Evolutionary conservation across 2,329 filamentous ascomycete genomes (phyloP).

Genomic region (Phialocephala subalpina): DNA sequence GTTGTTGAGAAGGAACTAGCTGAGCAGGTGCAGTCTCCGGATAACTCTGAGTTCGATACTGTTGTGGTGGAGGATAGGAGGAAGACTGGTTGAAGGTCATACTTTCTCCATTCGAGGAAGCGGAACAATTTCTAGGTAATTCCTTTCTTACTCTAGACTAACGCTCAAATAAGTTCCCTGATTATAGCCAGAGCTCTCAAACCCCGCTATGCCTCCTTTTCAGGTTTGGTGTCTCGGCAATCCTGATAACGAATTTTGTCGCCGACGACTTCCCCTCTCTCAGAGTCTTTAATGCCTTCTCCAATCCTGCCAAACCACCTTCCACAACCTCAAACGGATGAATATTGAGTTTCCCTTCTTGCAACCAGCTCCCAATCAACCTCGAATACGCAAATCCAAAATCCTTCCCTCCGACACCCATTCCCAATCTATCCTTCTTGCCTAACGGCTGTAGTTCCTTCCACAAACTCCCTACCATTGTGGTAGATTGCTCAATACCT

Average conservation of each 20-base stretch:
- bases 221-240: background rate
- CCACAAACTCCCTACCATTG: background rate
- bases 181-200: no score
- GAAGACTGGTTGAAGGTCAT: no score
- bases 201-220: no score
- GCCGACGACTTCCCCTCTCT: background rate
- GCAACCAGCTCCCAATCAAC: background rate
- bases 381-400: background rate
- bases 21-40: no score
- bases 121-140: no score
- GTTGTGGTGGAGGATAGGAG: no score
- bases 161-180: no score
- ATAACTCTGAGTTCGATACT: no score
- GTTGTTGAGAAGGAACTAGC: no score
- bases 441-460: background rate
- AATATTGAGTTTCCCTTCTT: background rate
- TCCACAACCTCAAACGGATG: background rate
- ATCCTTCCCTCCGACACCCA: background rate
- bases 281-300: background rate
- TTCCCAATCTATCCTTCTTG: background rate
- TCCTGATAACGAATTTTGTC: background rate
- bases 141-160: no score
- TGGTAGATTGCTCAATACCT: background rate
- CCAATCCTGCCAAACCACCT: background rate
- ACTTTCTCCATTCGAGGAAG: no score